Base-by-base conservation (phyloP, 441 rosid species). In the Aleurites moluccanus region DNA sequence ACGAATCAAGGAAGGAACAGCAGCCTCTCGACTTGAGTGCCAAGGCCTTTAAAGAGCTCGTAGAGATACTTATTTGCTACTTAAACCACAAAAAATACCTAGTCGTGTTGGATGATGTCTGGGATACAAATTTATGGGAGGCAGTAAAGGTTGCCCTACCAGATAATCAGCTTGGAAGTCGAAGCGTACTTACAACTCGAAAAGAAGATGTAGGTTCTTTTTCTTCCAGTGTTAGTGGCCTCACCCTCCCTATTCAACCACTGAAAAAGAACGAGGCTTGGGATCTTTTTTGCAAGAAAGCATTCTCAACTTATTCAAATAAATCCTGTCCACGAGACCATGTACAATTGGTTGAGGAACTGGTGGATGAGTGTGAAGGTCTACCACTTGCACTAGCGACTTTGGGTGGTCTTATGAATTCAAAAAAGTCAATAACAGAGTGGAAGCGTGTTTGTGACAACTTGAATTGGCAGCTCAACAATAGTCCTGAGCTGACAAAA, bases 321-420 rank as follows among this genome's bases (percentile, higher is more conserved):
- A 35, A 60, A 10, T 57, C 33, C 9, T 69, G 88, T 64, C 78
- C 77, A 9, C 6, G 52, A 42, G 72, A 78, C 60, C 55, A 81
- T 4, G 81, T 75, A 64, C 2, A 45, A 6, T 20, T 74, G 11
- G 86, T 85, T 11, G 35, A 71, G 30, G 77, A 77, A 6, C 59
- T 86, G 23, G 65, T 78, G 13, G 73, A 70, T 67, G 78, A 78
- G 71, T 85, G 85, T 50, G 30, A 73, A 64, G 85, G 80, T 52
- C 62, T 83, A 45, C 87, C 84, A 11, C 77, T 84, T 44, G 87
- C 84, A 53, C 73, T 84, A n/a, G 85, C 73, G 57, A 64, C 87
- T 30, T 73, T 86, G 42, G 87, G 87, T 16, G 80, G 87, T 38
- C 72, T 81, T 67, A 65, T 85, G 86, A 76, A 78, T 64, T 20